Evolutionary conservation across 148 eudicot species (phyloP).

Genomic region (Dianthus caryophyllus): DNA sequence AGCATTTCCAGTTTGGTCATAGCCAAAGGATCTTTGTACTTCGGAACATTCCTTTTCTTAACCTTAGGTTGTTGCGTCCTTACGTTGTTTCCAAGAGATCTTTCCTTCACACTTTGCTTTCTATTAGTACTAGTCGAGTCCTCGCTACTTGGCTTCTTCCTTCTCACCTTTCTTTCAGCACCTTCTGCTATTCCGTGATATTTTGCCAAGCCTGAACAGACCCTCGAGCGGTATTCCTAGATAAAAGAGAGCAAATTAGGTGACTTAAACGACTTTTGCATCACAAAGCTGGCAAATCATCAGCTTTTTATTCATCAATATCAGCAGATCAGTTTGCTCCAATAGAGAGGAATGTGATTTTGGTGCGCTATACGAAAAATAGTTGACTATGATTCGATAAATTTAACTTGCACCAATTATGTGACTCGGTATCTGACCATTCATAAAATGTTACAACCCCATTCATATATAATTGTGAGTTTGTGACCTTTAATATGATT

Average conservation of each 20-base stretch:
- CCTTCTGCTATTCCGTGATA: constrained; percentile 55
- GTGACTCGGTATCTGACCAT: too few relatives aligned
- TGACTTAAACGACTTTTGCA: not conserved
- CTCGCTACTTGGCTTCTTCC: constrained; percentile 41
- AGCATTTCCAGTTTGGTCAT: constrained; percentile 80
- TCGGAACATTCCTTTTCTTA: constrained; percentile 40
- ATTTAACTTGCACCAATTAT: not conserved
- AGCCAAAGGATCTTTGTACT: constrained; percentile 77
- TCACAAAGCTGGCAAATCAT: not conserved
- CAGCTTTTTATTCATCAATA: not conserved
- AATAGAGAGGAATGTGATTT: not conserved
- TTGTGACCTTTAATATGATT: too few relatives aligned
- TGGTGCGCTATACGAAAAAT: not conserved
- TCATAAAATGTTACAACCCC: too few relatives aligned
- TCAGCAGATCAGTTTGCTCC: not conserved
- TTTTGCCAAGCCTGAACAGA: constrained; percentile 53
- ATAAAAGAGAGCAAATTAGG: constrained; percentile 7
- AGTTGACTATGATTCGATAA: not conserved
- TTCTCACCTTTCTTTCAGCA: constrained; percentile 45
- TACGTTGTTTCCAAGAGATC: constrained; percentile 14
- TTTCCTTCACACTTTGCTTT: constrained; percentile 30
- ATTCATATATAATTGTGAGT: too few relatives aligned
- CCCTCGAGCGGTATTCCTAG: constrained; percentile 73
- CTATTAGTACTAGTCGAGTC: constrained; percentile 30
- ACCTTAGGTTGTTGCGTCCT: constrained; percentile 30